These are phyloP conservation scores for Lindgomyces ingoldianus DNA, from an alignment of 495 filamentous ascomycete species.

Conservation along the genomic window DNA sequence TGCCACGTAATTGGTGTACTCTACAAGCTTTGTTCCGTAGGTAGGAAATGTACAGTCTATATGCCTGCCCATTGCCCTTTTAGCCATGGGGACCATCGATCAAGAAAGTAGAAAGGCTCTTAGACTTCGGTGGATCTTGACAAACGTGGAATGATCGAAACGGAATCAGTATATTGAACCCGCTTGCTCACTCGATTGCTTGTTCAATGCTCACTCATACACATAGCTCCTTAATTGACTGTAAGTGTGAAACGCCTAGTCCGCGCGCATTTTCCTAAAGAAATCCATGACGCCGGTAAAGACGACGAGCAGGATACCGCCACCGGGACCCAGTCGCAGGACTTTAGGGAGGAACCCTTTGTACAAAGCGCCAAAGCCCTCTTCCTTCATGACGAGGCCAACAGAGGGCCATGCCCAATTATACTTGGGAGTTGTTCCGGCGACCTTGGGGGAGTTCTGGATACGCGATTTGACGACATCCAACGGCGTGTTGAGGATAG, in stretches of 20 bases:
- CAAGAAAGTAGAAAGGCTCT: too few relatives aligned
- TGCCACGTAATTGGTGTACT: too few relatives aligned
- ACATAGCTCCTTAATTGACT: too few relatives aligned
- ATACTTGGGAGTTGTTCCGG: conserved; percentile 84
- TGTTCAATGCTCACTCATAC: too few relatives aligned
- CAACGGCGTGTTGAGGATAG: conserved; percentile 92
- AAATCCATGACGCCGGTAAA: conserved; percentile 95
- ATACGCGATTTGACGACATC: conserved; percentile 98
- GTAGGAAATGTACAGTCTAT: conserved; percentile 16
- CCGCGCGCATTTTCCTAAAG: conserved; percentile 61
- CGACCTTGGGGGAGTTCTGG: conserved; percentile 82
- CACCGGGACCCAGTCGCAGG: conserved; percentile 80
- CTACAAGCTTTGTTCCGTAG: conserved; percentile 3
- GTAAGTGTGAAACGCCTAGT: conserved; percentile 3
- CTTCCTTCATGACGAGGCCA: conserved; percentile 84
- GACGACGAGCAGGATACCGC: conserved; percentile 89
- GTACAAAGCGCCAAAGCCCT: conserved; percentile 89
- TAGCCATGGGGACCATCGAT: background rate
- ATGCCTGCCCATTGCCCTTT: background rate
- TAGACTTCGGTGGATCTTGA: too few relatives aligned
- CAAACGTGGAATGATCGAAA: too few relatives aligned
- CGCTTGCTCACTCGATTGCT: too few relatives aligned
- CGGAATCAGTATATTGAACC: too few relatives aligned
- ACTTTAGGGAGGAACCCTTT: conserved; percentile 99
- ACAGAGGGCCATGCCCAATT: conserved; percentile 95